Percentiles rank a stretch among this genome's conserved stretches.
phyloP scores from a whole-genome alignment of 306 rosid species.

The Pachyrhizus erosus region DNA sequence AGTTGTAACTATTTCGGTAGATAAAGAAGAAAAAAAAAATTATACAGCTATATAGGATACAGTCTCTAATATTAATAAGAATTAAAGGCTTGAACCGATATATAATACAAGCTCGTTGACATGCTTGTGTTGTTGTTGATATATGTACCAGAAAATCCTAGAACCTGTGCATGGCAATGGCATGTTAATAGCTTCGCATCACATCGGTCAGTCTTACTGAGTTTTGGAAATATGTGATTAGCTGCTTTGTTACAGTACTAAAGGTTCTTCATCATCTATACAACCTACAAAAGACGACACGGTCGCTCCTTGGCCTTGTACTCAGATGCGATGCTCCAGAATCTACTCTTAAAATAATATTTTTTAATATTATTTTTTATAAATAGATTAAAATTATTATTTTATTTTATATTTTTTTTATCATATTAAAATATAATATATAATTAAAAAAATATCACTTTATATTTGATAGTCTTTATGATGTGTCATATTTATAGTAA shows the following conservation, averaged over 20 bases:
- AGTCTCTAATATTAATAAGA: neutral
- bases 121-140: neutral
- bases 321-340: too few relatives aligned
- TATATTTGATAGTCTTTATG: too few relatives aligned
- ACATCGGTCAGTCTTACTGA: neutral
- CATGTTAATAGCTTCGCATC: neutral
- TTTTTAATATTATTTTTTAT: too few relatives aligned
- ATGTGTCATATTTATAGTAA: too few relatives aligned
- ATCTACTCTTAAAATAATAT: too few relatives aligned
- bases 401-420: too few relatives aligned
- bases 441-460: too few relatives aligned
- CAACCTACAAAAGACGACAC: too few relatives aligned
- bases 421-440: too few relatives aligned
- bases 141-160: neutral
- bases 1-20: conserved; percentile 2
- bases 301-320: too few relatives aligned
- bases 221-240: neutral
- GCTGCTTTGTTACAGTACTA: neutral
- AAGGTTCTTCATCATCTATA: neutral
- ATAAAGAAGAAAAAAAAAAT: neutral
- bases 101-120: neutral
- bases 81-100: neutral
- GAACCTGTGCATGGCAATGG: neutral
- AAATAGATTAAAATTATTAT: too few relatives aligned
- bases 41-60: neutral